phyloP scores from a whole-genome alignment of 176 grass and related monocot species.

The Oryza glaberrima region DNA sequence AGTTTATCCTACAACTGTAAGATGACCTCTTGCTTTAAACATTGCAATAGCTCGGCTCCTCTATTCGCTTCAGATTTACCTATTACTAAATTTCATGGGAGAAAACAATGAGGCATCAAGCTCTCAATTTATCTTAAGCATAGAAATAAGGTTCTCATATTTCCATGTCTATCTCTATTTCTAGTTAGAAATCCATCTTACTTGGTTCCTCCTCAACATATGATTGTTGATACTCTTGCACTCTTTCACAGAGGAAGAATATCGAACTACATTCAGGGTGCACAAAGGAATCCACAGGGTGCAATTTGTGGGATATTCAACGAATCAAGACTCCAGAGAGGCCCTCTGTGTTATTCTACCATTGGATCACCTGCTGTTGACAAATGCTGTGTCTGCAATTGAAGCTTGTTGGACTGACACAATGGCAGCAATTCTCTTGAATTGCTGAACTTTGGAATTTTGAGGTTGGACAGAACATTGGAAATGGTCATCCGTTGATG shows the following conservation, averaged over 20 bases:
- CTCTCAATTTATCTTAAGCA: background rate
- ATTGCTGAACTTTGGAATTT: background rate
- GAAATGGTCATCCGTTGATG: background rate
- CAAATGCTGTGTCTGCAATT: background rate
- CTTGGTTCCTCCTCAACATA: background rate
- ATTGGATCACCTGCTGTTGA: background rate
- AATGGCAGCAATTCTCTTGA: background rate
- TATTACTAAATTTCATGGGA: background rate
- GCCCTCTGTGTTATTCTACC: conserved; percentile 1
- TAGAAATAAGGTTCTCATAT: background rate
- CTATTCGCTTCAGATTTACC: background rate
- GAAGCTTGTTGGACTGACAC: background rate
- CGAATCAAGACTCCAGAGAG: background rate
- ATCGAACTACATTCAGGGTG: background rate
- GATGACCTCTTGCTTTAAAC: background rate
- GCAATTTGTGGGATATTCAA: background rate
- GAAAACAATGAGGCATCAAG: background rate
- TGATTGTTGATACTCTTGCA: too few relatives aligned
- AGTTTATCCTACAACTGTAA: background rate
- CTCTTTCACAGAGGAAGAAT: background rate
- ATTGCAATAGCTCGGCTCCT: background rate
- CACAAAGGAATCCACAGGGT: background rate
- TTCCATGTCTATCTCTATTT: background rate
- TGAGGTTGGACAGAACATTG: background rate
- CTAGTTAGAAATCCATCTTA: background rate